Conservation (phyloP, 2,329 filamentous ascomycete species). For the Metarhizium sp. region DNA sequence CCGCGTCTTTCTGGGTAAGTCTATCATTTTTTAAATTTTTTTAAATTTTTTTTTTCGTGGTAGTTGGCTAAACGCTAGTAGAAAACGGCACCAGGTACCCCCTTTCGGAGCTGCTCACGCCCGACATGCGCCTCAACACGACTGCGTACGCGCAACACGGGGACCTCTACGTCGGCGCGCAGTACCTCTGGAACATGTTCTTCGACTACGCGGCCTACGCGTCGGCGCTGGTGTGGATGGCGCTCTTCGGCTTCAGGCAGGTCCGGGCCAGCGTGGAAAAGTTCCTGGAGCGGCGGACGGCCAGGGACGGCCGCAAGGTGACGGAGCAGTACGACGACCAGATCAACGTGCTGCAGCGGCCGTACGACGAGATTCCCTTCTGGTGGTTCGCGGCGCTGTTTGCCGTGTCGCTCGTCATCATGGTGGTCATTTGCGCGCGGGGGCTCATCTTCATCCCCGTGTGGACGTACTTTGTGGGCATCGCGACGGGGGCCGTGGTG, state of each 20-base stretch:
- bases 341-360: slow-evolving; percentile 47
- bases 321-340: slow-evolving; percentile 49
- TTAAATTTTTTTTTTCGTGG: not conserved
- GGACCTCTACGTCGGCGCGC: slow-evolving; percentile 46
- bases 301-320: slow-evolving; percentile 24
- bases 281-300: slow-evolving; percentile 26
- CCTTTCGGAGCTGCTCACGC: slow-evolving; percentile 21
- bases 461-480: slow-evolving; percentile 50
- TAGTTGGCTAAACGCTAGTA: slow-evolving; percentile 2
- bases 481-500: slow-evolving; percentile 43
- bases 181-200: slow-evolving; percentile 48
- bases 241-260: slow-evolving; percentile 42
- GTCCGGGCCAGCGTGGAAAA: slow-evolving; percentile 35
- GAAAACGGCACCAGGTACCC: slow-evolving; percentile 26
- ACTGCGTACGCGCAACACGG: slow-evolving; percentile 39
- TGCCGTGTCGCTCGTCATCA: slow-evolving; percentile 33
- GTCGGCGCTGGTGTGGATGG: slow-evolving; percentile 49
- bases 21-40: too few species aligned
- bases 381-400: slow-evolving; percentile 50
- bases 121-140: slow-evolving; percentile 33
- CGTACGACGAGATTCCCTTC: slow-evolving; percentile 47
- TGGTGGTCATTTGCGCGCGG: slow-evolving; percentile 39
- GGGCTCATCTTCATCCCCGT: slow-evolving; percentile 48
- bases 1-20: slow-evolving; percentile 32
- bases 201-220: slow-evolving; percentile 52